Percentiles rank a stretch among this genome's conserved stretches.
phyloP scores from a whole-genome alignment of 352 stramenopile species.

The Phytophthora hybrid region DNA sequence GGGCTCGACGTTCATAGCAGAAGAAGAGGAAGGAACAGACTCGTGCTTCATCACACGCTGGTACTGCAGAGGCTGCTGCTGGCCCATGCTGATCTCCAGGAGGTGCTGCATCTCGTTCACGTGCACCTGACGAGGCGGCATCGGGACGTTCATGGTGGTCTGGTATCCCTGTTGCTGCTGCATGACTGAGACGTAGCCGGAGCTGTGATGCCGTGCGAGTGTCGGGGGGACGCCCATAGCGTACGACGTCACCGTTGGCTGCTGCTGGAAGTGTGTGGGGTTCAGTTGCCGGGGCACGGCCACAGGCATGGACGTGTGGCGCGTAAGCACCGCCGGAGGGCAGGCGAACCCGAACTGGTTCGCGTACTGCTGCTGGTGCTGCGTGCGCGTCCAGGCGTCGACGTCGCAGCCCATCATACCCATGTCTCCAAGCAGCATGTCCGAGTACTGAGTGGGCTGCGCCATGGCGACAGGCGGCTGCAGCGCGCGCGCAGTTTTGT shows the following conservation, averaged over 20 bases:
- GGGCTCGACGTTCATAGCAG: conserved; percentile 63
- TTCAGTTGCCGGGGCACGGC: conserved; percentile 54
- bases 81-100: conserved; percentile 65
- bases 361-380: conserved; percentile 44
- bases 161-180: conserved; percentile 48
- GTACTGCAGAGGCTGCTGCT: conserved; percentile 60
- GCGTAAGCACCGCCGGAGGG: conserved; percentile 67
- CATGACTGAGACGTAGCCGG: conserved; percentile 66
- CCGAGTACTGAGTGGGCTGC: conserved; percentile 41
- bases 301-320: conserved; percentile 73
- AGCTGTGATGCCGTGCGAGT: conserved; percentile 73
- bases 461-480: conserved; percentile 29
- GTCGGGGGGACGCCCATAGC: conserved; percentile 45
- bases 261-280: conserved; percentile 33
- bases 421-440: conserved; percentile 74
- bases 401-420: conserved; percentile 76
- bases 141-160: conserved; percentile 44
- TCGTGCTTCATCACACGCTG: conserved; percentile 43
- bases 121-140: conserved; percentile 50
- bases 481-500: conserved; percentile 21
- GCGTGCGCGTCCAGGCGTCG: conserved; percentile 55
- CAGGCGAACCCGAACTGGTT: conserved; percentile 50
- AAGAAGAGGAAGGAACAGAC: conserved; percentile 25
- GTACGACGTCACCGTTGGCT: conserved; percentile 36
- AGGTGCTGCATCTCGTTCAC: conserved; percentile 64